phyloP scores from a whole-genome alignment of 768 basidiomycete genomes.

The Suillus bovinus region DNA sequence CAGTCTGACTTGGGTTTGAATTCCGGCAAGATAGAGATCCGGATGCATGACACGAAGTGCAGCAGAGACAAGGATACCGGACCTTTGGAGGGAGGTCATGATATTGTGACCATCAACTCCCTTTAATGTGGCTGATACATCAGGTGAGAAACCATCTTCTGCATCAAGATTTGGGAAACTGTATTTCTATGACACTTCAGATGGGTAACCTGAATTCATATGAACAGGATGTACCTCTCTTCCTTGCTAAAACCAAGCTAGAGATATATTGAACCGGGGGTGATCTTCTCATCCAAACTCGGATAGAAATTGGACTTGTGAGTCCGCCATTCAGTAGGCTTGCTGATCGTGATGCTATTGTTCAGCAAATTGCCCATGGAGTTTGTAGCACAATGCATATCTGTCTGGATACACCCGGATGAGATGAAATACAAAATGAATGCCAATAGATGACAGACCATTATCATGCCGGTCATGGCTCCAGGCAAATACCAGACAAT shows the following conservation, averaged over 20 bases:
- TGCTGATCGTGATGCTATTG: not conserved
- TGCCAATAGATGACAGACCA: not conserved
- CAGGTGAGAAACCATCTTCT: not conserved
- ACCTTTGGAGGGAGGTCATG: not conserved
- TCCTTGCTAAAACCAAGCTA: constrained; percentile 1
- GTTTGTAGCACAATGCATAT: not conserved
- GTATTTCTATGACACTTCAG: not conserved
- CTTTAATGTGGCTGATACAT: not conserved
- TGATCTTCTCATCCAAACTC: not conserved
- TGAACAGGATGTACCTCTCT: not conserved
- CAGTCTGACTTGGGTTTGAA: not conserved
- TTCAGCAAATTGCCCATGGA: not conserved
- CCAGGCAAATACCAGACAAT: constrained; percentile 2
- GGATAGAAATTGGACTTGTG: not conserved
- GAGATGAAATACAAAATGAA: not conserved
- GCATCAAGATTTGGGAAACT: not conserved
- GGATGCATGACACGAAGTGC: not conserved
- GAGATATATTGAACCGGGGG: constrained; percentile 1
- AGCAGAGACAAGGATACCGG: not conserved
- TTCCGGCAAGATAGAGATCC: not conserved
- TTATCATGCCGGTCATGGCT: not conserved
- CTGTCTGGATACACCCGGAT: not conserved
- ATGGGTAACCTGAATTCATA: too few species aligned
- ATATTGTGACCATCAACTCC: not conserved
- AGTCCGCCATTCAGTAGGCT: not conserved